A percentile compares a stretch with the other conserved stretches of the same genome.
These are phyloP conservation scores for Yamadazyma dendronema DNA, from an alignment of 1,139 yeast genomes.

Conservation along the genomic window DNA sequence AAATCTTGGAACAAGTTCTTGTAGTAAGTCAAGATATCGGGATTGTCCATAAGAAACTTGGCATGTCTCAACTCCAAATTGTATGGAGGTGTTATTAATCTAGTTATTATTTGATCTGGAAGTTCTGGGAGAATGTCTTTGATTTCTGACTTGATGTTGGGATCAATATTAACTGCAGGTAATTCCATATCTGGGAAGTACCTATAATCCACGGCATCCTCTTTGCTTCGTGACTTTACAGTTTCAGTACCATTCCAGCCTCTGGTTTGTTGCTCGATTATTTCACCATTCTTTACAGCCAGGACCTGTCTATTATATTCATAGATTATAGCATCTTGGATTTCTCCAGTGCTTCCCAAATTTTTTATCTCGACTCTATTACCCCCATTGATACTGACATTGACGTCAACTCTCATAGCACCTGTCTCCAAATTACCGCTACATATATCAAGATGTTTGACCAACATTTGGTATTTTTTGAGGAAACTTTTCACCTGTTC, in stretches of 20 bases:
- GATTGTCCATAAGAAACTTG: constrained; percentile 52
- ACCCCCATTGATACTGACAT: constrained; percentile 70
- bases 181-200: constrained; percentile 95
- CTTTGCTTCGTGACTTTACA: constrained; percentile 68
- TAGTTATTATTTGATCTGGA: constrained; percentile 60
- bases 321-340: constrained; percentile 68
- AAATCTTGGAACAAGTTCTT: constrained; percentile 35
- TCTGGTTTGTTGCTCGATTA: constrained; percentile 68
- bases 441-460: constrained; percentile 69
- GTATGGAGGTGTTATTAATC: constrained; percentile 51
- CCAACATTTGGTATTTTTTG: constrained; percentile 72
- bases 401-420: constrained; percentile 93
- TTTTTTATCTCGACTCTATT: constrained; percentile 87
- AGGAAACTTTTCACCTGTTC: constrained; percentile 76
- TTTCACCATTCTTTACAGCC: constrained; percentile 32
- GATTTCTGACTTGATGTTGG: constrained; percentile 35
- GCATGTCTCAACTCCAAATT: constrained; percentile 72
- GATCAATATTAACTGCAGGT: constrained; percentile 53
- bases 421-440: constrained; percentile 93
- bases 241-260: constrained; percentile 87
- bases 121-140: constrained; percentile 48
- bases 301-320: constrained; percentile 72
- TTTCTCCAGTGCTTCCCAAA: constrained; percentile 80
- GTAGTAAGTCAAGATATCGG: constrained; percentile 50
- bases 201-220: constrained; percentile 80